Evolutionary conservation across 345 rosid genomes (phyloP).

Genomic region (Luvunga scandens): DNA sequence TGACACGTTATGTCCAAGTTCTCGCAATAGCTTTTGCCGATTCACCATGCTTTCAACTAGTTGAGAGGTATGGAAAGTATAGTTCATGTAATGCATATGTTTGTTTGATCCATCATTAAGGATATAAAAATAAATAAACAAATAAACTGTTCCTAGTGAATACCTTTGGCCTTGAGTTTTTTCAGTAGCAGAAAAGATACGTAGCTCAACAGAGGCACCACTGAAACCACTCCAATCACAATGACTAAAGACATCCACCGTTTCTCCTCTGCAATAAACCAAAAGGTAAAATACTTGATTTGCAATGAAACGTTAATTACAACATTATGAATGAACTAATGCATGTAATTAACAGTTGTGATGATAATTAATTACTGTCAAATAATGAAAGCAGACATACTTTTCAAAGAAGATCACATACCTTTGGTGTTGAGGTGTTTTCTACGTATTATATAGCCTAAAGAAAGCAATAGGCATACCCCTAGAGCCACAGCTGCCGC

Average conservation of each 20-base stretch:
- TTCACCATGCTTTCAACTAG: background rate
- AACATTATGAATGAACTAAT: background rate
- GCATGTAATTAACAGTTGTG: background rate
- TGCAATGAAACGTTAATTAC: too few species aligned
- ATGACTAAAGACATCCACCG: background rate
- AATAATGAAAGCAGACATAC: background rate
- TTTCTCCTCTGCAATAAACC: background rate
- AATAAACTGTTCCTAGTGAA: background rate
- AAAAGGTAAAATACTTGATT: too few species aligned
- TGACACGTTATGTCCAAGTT: constrained; percentile 1
- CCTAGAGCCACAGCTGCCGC: background rate
- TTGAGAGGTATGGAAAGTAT: background rate
- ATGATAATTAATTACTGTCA: background rate
- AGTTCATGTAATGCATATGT: background rate
- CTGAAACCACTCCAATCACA: background rate
- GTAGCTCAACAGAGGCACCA: background rate
- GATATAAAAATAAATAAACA: too few species aligned
- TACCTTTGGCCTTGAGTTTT: constrained; percentile 5
- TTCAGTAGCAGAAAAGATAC: background rate
- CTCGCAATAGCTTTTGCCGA: background rate
- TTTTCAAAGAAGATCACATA: background rate
- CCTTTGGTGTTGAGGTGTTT: background rate
- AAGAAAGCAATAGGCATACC: background rate
- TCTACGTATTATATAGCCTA: background rate
- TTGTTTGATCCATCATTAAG: background rate